Evolutionary conservation across 2,329 filamentous ascomycete genomes (phyloP), one percentile per base, ranked within the genome.

Genomic region (Penicillium glabrum): DNA sequence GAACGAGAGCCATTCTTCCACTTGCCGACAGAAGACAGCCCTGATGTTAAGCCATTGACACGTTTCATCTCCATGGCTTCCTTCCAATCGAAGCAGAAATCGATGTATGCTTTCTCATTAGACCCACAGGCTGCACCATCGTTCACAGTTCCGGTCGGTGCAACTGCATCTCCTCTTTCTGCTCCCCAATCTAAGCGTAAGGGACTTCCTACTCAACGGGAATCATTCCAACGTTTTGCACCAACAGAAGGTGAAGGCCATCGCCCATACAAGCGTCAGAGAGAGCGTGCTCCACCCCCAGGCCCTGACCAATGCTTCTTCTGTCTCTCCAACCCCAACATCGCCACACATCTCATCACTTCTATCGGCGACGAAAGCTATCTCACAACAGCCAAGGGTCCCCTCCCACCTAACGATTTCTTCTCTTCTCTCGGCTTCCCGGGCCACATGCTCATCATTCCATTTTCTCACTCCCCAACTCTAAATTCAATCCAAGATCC

Each of bases 1-100:
- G 93, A 99, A 76, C 87, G 95, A 54, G 95, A 98, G 74, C 91
- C 93, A 0, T 99, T 97, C 78, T 87, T 95, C 68, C 88, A 96
- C 70, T 62, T 76, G 23, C 80, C 83, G 4, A 79, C 76, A 33
- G 75, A 79, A 33, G 80, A 82, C 39, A 75, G 77, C 10, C 81
- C 83, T 7, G 81, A 87, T 55, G 75, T 80, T 23, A 82, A 83
- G 61, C 77, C 81, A 1, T 75, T 96, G 10, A 98, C 95, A 1
- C 86, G 95, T 19, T 99, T 99, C 77, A 89, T 98, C 67, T 96
- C 92, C 52, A 80, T 98, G 52, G 93, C 92, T 0, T 82, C 89
- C 0, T 93, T 86, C 67, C 89, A 86, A 55, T 79, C 80, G 21
- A 96, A 96, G 73, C 86, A 90, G 49, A 97, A 81, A 67, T 79